Evolutionary conservation across 208 protist species (phyloP), one percentile per base, ranked within the genome.

Genomic region (Acanthamoeba culbertsoni): DNA sequence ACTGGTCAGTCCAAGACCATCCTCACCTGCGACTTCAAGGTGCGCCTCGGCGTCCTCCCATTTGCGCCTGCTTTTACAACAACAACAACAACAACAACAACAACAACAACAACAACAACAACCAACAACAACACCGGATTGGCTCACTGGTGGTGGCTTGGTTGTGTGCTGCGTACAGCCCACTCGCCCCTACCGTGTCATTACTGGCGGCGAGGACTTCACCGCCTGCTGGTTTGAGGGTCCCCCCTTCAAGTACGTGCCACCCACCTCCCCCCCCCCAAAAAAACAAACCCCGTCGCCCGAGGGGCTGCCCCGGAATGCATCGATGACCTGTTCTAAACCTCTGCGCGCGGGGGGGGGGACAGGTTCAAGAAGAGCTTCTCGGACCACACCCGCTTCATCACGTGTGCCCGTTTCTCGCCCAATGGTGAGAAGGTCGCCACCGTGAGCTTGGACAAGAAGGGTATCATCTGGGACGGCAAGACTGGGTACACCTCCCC

Each of bases 201-300:
- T 68, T 8, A 98, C 97, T 2, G 94, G 84, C 57, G 57, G 68
- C 46, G 97, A 98, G 77, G 97, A 98, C 86, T 77, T 92, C 46
- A 28, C 16, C 0, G 77, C 43, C 68, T 84, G 75, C 75, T 95
- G 73, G 82, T 97, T 95, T 51, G 94, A 96, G 63, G 97, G 97
- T 65, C 97, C 97, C 33, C 97, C 97, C 57, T 98, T 98, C 95
- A 97, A 97, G 89, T 97, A 95, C 48, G 95, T 95, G 12, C 79
- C 96, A 28, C 23, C 33, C 43, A 62, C 55, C 55, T 4, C 55
- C 3, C 8, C 48, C 55, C 55, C 6, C 20, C 23, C 26, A 33
- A 33, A 33, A 2, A 0, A 7, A n/a, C 14, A 0, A 10, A 23
- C 14, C 55, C 55, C 55, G 10, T n/a, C n/a, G n/a, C n/a, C n/a